Evolutionary conservation across 2,329 filamentous ascomycete species (phyloP), one percentile per base, ranked within the genome.

Genomic region (Pseudocercospora cruenta): DNA sequence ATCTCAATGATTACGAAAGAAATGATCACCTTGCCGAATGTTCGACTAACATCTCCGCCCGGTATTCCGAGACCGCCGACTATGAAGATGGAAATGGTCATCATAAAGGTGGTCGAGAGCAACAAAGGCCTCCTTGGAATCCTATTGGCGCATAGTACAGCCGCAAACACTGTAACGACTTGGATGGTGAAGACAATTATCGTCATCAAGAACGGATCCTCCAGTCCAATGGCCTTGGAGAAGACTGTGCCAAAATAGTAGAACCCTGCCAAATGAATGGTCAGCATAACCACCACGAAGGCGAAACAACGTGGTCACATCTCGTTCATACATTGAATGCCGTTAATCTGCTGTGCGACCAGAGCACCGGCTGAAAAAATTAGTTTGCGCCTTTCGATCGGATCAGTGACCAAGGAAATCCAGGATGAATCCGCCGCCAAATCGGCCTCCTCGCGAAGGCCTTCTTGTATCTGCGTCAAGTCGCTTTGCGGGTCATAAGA

Each of bases 161-260:
- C 47, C 19, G 47, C 47, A 51, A 51, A 24, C 19, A 51, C 47
- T 22, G 47, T 51, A 3, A 51, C 47, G 14, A 51, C 47, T 24
- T 51, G 47, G 14, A 51, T 51, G 14, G 47, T 51, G 47, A 51
- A 51, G 47, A 51, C 47, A 5, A 51, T 51, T 12, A 51, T 51
- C 10, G 47, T 51, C 47, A 51, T 51, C 47, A 51, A 51, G 47
- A 51, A 51, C 10, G 47, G 47, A 51, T 51, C 47, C 14, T 51
- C 19, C 9, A 51, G 47, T 26, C 47, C 47, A 21, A 51, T 51
- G 47, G 47, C 47, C 14, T 51, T 51, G 47, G 47, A 51, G 47
- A 51, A 51, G 14, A 51, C 47, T 12, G 47, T 51, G 19, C 47
- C 47, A 26, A 51, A 51, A 26, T 51, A 51, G 14, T 51, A 51